Conservation (phyloP, 306 rosid genomes). For the Ceratonia siliqua region DNA sequence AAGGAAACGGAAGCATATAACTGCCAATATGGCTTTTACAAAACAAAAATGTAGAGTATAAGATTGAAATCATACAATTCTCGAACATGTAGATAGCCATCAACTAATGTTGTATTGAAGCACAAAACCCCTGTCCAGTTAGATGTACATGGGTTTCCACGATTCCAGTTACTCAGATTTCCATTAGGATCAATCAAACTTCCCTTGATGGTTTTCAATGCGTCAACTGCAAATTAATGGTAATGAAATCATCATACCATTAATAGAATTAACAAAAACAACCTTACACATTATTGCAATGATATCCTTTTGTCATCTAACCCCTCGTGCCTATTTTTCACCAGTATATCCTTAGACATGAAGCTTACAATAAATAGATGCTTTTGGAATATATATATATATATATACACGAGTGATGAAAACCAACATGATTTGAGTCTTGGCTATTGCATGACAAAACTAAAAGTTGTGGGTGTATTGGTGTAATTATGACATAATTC, state of each 20-base stretch:
- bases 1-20: constrained; percentile 3
- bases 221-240: constrained; percentile 61
- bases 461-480: not conserved
- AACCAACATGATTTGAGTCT: not conserved
- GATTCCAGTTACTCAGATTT: constrained; percentile 77
- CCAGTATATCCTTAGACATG: not conserved
- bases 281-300: not conserved
- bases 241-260: constrained; percentile 30
- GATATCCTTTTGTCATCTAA: not conserved
- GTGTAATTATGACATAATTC: not conserved
- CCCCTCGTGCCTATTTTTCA: not conserved
- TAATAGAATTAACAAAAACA: constrained; percentile 24
- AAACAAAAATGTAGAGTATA: constrained; percentile 25
- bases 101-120: constrained; percentile 50
- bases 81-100: constrained; percentile 74
- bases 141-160: constrained; percentile 78
- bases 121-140: constrained; percentile 83
- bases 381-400: no score
- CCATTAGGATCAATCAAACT: constrained; percentile 66
- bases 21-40: constrained; percentile 6
- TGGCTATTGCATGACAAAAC: not conserved
- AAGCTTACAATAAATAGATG: not conserved
- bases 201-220: constrained; percentile 59
- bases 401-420: no score
- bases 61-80: constrained; percentile 61